Percentiles rank a stretch among this genome's conserved stretches.
phyloP scores from a whole-genome alignment of 2,329 filamentous ascomycete genomes.

The Colletotrichum somersetense region DNA sequence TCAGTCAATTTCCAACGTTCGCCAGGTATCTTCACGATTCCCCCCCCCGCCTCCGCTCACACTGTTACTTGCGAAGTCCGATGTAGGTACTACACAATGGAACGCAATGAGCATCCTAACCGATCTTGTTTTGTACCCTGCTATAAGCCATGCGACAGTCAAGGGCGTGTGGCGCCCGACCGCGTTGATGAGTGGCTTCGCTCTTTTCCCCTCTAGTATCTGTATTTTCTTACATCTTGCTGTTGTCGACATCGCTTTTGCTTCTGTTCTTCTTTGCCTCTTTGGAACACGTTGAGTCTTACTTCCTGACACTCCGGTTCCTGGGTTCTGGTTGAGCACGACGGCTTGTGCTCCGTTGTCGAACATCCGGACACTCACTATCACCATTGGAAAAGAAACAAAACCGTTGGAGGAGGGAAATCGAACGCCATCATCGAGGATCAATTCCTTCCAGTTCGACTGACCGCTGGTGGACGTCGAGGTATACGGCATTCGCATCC shows the following conservation, averaged over 20 bases:
- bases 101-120: slow-evolving; percentile 24
- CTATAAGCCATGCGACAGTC: slow-evolving; percentile 34
- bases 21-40: slow-evolving; percentile 3
- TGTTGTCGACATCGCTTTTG: slow-evolving; percentile 7
- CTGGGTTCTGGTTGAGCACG: slow-evolving; percentile 15
- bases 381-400: background rate
- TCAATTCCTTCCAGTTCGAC: background rate
- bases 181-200: slow-evolving; percentile 16
- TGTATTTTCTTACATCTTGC: slow-evolving; percentile 23
- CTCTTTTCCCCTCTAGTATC: background rate
- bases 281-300: slow-evolving; percentile 20
- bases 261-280: slow-evolving; percentile 4
- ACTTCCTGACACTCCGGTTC: slow-evolving; percentile 3
- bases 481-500: background rate
- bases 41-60: background rate
- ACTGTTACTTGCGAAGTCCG: slow-evolving; percentile 9
- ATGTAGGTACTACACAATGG: slow-evolving; percentile 7
- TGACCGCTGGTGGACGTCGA: background rate
- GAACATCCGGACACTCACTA: slow-evolving; percentile 6
- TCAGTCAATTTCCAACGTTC: slow-evolving; percentile 26
- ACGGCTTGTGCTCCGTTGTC: slow-evolving; percentile 10
- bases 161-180: slow-evolving; percentile 22
- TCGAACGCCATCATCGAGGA: background rate
- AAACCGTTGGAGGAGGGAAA: background rate
- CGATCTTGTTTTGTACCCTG: slow-evolving; percentile 29